These are phyloP conservation scores for Aspergillus luchuensis DNA, from an alignment of 2,329 filamentous ascomycete species.

Conservation along the genomic window DNA sequence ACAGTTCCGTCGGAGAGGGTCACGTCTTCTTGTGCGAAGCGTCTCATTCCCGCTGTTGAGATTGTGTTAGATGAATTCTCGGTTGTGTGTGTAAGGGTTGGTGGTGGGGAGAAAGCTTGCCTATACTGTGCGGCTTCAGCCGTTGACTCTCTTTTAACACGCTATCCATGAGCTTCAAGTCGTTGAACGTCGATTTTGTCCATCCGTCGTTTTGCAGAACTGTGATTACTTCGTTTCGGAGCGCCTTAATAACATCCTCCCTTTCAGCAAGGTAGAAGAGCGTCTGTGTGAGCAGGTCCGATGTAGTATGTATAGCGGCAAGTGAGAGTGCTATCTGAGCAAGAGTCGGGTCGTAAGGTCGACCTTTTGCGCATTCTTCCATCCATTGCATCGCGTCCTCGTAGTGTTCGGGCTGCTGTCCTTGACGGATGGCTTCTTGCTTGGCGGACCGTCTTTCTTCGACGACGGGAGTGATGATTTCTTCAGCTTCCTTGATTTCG, in stretches of 20 bases:
- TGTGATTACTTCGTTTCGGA: constrained; percentile 25
- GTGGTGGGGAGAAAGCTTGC: constrained; percentile 6
- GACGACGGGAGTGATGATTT: constrained; percentile 14
- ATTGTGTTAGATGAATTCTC: background rate
- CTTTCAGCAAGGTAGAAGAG: constrained; percentile 22
- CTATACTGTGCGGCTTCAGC: constrained; percentile 28
- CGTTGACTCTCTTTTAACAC: constrained; percentile 45
- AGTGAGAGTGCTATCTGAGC: constrained; percentile 25
- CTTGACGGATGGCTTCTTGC: background rate
- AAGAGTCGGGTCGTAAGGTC: constrained; percentile 21
- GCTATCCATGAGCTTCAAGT: constrained; percentile 47
- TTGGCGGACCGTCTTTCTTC: constrained; percentile 4
- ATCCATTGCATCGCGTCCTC: constrained; percentile 29
- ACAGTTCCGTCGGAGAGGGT: constrained; percentile 15
- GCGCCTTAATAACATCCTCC: constrained; percentile 11
- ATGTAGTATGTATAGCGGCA: constrained; percentile 27
- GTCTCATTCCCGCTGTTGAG: background rate
- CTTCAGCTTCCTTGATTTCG: constrained; percentile 9
- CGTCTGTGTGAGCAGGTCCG: constrained; percentile 26
- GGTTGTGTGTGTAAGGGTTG: background rate
- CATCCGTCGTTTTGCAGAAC: constrained; percentile 28
- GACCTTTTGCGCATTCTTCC: constrained; percentile 27
- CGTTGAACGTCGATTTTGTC: constrained; percentile 41
- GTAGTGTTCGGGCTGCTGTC: background rate
- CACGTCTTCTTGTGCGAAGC: constrained; percentile 4